A percentile compares a stretch with the other conserved stretches of the same genome.
Evolutionary conservation across 1,284 basidiomycete genomes (phyloP).

Genomic region (Fomitiporia mediterranea): DNA sequence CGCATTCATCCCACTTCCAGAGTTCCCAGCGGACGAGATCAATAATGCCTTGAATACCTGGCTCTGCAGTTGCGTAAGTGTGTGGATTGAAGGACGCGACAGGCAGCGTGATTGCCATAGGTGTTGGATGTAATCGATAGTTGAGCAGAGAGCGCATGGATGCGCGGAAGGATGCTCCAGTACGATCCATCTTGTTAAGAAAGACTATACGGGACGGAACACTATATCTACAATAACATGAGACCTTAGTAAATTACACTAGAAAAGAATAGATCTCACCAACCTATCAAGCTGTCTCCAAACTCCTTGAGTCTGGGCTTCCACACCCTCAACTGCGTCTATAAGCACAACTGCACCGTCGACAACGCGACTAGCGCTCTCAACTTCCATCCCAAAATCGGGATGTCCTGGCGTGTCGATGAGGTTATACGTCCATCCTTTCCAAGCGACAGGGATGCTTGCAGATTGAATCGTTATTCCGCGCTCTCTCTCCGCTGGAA

Average conservation of each 20-base stretch:
- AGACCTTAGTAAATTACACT: neutral
- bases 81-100: conserved; percentile 63
- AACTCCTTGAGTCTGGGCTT: conserved; percentile 85
- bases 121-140: conserved; percentile 71
- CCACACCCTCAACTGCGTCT: conserved; percentile 88
- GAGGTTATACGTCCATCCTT: conserved; percentile 77
- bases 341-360: conserved; percentile 87
- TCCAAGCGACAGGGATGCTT: conserved; percentile 89
- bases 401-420: conserved; percentile 91
- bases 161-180: conserved; percentile 72
- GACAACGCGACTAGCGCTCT: conserved; percentile 84
- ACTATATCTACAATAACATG: conserved; percentile 50
- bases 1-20: conserved; percentile 57
- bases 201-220: conserved; percentile 78
- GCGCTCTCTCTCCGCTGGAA: conserved; percentile 83
- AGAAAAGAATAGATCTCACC: conserved; percentile 3
- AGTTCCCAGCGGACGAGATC: conserved; percentile 79
- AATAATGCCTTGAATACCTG: conserved; percentile 72
- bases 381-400: conserved; percentile 94
- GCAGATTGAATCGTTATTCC: conserved; percentile 92
- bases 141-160: conserved; percentile 68
- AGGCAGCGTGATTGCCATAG: conserved; percentile 72
- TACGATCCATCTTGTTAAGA: conserved; percentile 84
- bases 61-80: conserved; percentile 66
- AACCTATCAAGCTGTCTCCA: conserved; percentile 83